phyloP scores from a whole-genome alignment of 495 filamentous ascomycete genomes.

The Haplographium delicatum region DNA sequence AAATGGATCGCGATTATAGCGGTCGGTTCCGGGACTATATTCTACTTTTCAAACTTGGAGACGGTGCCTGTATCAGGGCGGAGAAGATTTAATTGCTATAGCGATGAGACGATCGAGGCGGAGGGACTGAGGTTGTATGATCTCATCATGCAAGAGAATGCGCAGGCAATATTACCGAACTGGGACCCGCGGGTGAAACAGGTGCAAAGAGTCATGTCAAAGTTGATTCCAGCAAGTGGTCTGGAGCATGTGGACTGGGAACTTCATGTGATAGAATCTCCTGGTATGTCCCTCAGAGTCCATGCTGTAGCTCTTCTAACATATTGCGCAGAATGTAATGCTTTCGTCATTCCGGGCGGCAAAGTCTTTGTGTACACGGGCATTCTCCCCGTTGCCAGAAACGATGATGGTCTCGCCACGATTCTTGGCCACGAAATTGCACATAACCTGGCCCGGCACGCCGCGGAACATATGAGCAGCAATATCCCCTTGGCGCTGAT shows the following conservation, averaged over 20 bases:
- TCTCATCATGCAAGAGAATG: constrained; percentile 40
- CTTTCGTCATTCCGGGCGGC: constrained; percentile 88
- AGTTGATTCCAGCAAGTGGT: constrained; percentile 64
- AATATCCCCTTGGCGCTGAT: constrained; percentile 50
- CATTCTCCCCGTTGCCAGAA: constrained; percentile 65
- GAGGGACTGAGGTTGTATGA: constrained; percentile 49
- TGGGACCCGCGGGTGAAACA: constrained; percentile 35
- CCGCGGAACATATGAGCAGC: constrained; percentile 68
- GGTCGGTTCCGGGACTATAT: constrained; percentile 32
- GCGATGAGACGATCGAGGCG: constrained; percentile 45
- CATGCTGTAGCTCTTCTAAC: neutral
- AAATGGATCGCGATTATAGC: constrained; percentile 29
- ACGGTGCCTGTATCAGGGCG: constrained; percentile 76
- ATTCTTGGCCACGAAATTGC: constrained; percentile 92
- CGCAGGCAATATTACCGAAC: constrained; percentile 33
- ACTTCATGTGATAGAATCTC: constrained; percentile 75
- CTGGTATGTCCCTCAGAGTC: constrained; percentile 21
- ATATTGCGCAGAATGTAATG: constrained; percentile 49
- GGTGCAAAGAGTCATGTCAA: constrained; percentile 64
- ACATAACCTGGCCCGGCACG: constrained; percentile 81
- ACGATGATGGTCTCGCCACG: constrained; percentile 73
- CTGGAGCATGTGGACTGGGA: constrained; percentile 67
- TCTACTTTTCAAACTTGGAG: constrained; percentile 73
- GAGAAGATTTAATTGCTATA: constrained; percentile 75
- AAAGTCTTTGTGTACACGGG: constrained; percentile 92